Evolutionary conservation across 345 rosid genomes (phyloP), one percentile per base, ranked within the genome.

Genomic region (Euclidium syriacum): DNA sequence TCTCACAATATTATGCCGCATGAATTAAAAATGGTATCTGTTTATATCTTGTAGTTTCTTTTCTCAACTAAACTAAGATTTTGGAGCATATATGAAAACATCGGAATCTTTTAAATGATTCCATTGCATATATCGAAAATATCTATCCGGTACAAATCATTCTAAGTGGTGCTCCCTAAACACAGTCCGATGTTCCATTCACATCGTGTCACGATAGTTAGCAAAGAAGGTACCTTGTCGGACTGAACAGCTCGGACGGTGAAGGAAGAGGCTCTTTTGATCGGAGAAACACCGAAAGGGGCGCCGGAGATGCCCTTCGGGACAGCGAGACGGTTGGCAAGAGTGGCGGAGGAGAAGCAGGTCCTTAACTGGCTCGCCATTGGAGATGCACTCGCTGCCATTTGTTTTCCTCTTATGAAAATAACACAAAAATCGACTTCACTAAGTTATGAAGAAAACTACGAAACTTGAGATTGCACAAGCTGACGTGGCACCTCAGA

Each of bases 351-450:
- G 26, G 95, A 76, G 58, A 89, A 89, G 80, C 83, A 79, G 79
- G 83, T 81, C 75, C 74, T 85, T 19, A 89, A 84, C 55, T 84
- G 97, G 79, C 85, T 83, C 10, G 90, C 97, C 95, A 94, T 85
- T 58, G 98, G 88, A 80, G 91, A 80, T 63, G 90, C 77, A 63
- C 85, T 68, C 40, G 83, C 55, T 52, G 91, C 81, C 85, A 80
- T 81, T 20, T 70, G 39, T 44, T 43, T 35, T 55, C 15, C 42
- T 59, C 43, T 19, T 14, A 16, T 43, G 62, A 61, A 36, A 52
- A 2, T 19, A 50, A 25, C 35, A 34, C 12, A 40, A 46, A 34
- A 48, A n/a, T 2, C 3, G 47, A 10, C 6, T 18, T 27, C 43
- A 29, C 25, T 48, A 7, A 38, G 52, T 49, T 70, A 64, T 47